These are phyloP conservation scores for Scleroderma bovista DNA, from an alignment of 768 basidiomycete species.

Conservation along the genomic window DNA sequence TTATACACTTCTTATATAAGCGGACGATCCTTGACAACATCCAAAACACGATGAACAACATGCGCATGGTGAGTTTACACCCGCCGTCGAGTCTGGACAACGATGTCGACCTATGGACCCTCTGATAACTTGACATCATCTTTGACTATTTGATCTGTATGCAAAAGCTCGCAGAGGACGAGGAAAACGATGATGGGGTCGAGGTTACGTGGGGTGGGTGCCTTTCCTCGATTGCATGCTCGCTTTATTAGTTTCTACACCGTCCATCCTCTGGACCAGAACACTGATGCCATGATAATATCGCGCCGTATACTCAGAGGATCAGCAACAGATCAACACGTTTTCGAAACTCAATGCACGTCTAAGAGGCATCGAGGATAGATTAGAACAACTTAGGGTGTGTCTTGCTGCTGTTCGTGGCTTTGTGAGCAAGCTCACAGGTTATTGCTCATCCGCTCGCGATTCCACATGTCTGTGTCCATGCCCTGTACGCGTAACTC, in stretches of 20 bases:
- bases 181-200: constrained; percentile 66
- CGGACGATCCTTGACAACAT: background rate
- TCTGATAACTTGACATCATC: too few species aligned
- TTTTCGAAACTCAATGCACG: constrained; percentile 91
- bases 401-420: constrained; percentile 5
- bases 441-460: background rate
- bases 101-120: too few species aligned
- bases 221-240: background rate
- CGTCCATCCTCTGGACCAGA: too few species aligned
- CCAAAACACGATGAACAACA: constrained; percentile 32
- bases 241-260: too few species aligned
- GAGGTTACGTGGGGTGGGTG: constrained; percentile 82
- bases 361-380: constrained; percentile 64
- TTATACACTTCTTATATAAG: background rate
- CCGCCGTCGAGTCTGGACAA: too few species aligned
- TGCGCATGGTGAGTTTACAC: constrained; percentile 49
- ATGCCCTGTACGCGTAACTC: background rate
- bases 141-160: too few species aligned
- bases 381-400: constrained; percentile 71
- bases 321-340: constrained; percentile 85
- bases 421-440: background rate
- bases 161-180: constrained; percentile 75
- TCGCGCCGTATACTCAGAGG: constrained; percentile 38
- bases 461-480: background rate
- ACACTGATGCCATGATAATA: too few species aligned